Evolutionary conservation across 257 asterid genomes (phyloP), one percentile per base, ranked within the genome.

Genomic region (Fraxinus americana): DNA sequence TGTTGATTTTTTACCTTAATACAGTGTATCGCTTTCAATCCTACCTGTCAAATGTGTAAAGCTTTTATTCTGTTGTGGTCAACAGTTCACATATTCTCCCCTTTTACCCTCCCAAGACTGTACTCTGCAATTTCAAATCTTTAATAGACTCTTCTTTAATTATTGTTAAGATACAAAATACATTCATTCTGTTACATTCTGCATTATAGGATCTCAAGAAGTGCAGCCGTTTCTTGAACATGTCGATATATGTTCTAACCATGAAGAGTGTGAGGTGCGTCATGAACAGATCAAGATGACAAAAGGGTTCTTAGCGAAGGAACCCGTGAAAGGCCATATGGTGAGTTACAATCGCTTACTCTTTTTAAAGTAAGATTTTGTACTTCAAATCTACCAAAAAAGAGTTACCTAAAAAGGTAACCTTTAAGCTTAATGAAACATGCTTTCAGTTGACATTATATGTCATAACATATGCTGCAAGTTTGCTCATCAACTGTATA

Each of bases 241-340:
- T 13, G 82, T 82, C 14, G 91, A 91, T 36, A 80, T 95, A 73
- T 90, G 99, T 77, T 86, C 93, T 30, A 86, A 89, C 86, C 99
- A 95, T 67, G 98, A 90, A 77, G 89, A 78, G 7, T 95, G 98
- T 36, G 97, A 93, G 81, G 85, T 87, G 11, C 97, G 97, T 30
- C 90, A 89, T 25, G 84, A 85, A 27, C 91, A 85, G 80, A 90
- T 95, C 84, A 92, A 91, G 87, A 83, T 88, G 89, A 95, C 92
- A 19, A 93, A 91, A 87, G 98, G 99, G 63, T 95, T 90, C 79
- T 78, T 83, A 43, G 97, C 97, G 25, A 93, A 87, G 91, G 97
- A 95, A 88, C 94, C 89, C 61, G 89, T 91, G 16, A 95, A 88
- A 83, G 99, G 98, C 79, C 97, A 91, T 81, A 89, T 91, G 96